A percentile compares a stretch with the other conserved stretches of the same genome.
Conservation (phyloP, 2,329 filamentous ascomycete genomes). For the Diaporthe destruens region DNA sequence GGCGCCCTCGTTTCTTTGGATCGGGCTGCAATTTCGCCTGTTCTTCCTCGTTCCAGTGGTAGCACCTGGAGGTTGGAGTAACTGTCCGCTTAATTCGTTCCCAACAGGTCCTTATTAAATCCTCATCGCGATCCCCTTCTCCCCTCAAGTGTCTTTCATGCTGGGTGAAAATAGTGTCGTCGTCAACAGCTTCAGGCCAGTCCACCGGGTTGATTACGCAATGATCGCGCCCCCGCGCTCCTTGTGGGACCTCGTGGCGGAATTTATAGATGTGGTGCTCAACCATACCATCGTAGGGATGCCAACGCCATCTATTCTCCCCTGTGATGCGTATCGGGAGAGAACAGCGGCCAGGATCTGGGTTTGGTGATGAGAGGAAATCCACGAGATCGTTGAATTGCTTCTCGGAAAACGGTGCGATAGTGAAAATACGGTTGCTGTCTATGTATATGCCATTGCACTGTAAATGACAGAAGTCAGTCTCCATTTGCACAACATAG, state of each 20-base stretch:
- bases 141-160: neutral
- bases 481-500: neutral
- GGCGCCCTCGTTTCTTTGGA: slow-evolving; percentile 1
- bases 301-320: slow-evolving; percentile 31
- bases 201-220: neutral
- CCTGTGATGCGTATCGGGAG: slow-evolving; percentile 16
- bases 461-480: neutral
- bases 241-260: neutral
- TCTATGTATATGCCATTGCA: slow-evolving; percentile 22
- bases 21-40: slow-evolving; percentile 20
- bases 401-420: slow-evolving; percentile 14
- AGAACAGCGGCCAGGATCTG: neutral
- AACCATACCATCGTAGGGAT: neutral
- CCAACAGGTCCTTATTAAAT: neutral
- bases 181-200: slow-evolving; percentile 8
- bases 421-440: neutral
- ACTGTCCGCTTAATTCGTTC: neutral
- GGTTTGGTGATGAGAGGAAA: slow-evolving; percentile 2
- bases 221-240: neutral
- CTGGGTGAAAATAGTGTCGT: neutral
- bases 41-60: slow-evolving; percentile 9
- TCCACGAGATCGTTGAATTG: slow-evolving; percentile 11
- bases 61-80: slow-evolving; percentile 17
- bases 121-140: neutral
- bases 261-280: slow-evolving; percentile 22